Conservation (phyloP, 164 flowering plant genomes). For the Piper betle region DNA sequence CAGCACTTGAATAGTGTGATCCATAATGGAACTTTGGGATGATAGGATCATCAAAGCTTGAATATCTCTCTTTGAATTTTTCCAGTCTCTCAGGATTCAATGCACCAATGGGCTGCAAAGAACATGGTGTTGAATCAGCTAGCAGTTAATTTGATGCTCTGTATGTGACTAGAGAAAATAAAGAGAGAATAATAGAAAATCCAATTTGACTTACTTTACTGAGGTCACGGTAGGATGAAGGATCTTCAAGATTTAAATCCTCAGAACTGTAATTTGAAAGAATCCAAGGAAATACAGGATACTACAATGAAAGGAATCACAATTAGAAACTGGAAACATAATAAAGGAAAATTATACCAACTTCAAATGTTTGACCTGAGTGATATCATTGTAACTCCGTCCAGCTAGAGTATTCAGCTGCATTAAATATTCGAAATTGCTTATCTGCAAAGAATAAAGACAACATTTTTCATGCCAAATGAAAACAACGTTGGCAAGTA, state of each 20-base stretch:
- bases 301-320: conserved; percentile 37
- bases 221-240: conserved; percentile 80
- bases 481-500: not conserved
- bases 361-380: conserved; percentile 48
- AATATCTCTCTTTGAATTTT: conserved; percentile 87
- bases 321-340: not conserved
- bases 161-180: not conserved
- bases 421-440: conserved; percentile 99
- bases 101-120: conserved; percentile 93
- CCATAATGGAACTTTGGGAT: conserved; percentile 99
- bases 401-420: conserved; percentile 97
- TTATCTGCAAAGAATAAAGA: conserved; percentile 51
- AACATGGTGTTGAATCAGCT: not conserved
- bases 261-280: conserved; percentile 83
- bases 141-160: not conserved
- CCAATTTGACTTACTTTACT: conserved; percentile 48
- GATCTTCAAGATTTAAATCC: conserved; percentile 55
- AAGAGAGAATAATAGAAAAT: not conserved
- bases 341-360: not conserved
- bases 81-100: conserved; percentile 65
- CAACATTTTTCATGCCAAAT: not conserved
- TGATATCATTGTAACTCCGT: conserved; percentile 95
- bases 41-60: conserved; percentile 86
- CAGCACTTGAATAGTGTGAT: conserved; percentile 99
- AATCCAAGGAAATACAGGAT: conserved; percentile 99